Evolutionary conservation across 2,329 filamentous ascomycete genomes (phyloP), one percentile per base, ranked within the genome.

Genomic region (Elsinoe ampelina): DNA sequence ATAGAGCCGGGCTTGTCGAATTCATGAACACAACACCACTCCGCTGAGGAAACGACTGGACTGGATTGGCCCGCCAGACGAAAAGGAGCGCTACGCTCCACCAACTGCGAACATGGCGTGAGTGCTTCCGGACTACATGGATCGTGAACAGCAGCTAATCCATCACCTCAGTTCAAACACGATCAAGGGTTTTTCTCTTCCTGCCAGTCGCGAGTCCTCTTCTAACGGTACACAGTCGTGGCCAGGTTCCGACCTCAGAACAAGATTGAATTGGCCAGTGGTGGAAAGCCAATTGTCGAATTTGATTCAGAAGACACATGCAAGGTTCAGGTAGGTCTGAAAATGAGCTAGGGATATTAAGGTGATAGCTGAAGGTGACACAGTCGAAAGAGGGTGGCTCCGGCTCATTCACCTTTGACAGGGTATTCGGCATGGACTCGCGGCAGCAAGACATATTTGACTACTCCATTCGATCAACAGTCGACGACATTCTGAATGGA

Each of bases 231-330:
- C 69, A 81, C 62, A 88, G 93, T 98, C 72, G 91, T 98, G 72
- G 92, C 92, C 78, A 89, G 93, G 68, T 98, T 98, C 76, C 84
- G 93, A 70, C 93, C 93, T 66, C 92, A 96, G 76, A 98, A 98
- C 79, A 89, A 89, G 76, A 75, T 93, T 72, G 93, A 98, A 78
- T 80, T 95, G 70, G 84, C 85, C 60, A 91, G 86, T 68, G 90
- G 90, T 72, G 92, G 92, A 72, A 85, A 93, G 74, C 87, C 91
- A 61, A 92, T 98, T 64, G 93, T 98, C 61, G 77, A 80, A 51
- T 97, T 98, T 72, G 84, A 88, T 70, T 84, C 85, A 64, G 86
- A 91, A 57, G 92, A 97, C 70, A 95, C 91, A 69, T 95, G 91
- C 75, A 80, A 76, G 58, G 77, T 97, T 71, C 86, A 87, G 67